These are phyloP conservation scores for Lagenidium giganteum DNA, from an alignment of 352 stramenopile genomes.

Conservation along the genomic window DNA sequence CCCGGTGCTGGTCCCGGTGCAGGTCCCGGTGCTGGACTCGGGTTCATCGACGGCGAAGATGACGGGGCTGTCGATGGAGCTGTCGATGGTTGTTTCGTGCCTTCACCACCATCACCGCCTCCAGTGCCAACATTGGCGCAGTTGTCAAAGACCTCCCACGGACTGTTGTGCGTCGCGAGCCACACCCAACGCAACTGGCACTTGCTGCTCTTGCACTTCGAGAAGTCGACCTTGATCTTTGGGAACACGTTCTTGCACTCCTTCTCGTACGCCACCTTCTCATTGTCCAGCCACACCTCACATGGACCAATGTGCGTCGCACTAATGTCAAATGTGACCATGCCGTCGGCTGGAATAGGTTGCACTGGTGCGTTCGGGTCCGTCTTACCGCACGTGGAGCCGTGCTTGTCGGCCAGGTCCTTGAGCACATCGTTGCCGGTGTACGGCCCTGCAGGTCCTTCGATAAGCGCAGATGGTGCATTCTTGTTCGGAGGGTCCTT, in stretches of 20 bases:
- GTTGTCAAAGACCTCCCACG: slow-evolving; percentile 44
- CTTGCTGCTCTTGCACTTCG: slow-evolving; percentile 17
- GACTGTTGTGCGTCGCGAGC: slow-evolving; percentile 37
- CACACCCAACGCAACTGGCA: slow-evolving; percentile 39
- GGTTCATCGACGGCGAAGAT: too few relatives aligned
- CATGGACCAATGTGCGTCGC: slow-evolving; percentile 35
- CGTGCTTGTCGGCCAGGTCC: slow-evolving; percentile 18
- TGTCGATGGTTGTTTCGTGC: too few relatives aligned
- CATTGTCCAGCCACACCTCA: slow-evolving; percentile 38
- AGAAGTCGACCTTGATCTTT: slow-evolving; percentile 29
- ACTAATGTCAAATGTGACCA: slow-evolving; percentile 23
- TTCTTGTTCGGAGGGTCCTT: slow-evolving; percentile 14
- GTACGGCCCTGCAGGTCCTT: slow-evolving; percentile 23
- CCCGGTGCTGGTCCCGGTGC: too few relatives aligned
- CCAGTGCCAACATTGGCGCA: slow-evolving; percentile 19
- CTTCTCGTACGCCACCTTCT: slow-evolving; percentile 20
- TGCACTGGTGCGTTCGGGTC: slow-evolving; percentile 19
- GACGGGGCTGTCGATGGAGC: too few relatives aligned
- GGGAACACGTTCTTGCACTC: slow-evolving; percentile 28
- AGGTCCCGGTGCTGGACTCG: background rate
- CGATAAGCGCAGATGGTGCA: slow-evolving; percentile 1
- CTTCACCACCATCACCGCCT: slow-evolving; percentile 1
- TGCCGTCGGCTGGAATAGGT: slow-evolving; percentile 15
- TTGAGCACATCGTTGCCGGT: slow-evolving; percentile 21
- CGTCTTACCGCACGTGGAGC: slow-evolving; percentile 33